Conservation (phyloP, 148 eudicot species). For the Linanthus parryae region DNA sequence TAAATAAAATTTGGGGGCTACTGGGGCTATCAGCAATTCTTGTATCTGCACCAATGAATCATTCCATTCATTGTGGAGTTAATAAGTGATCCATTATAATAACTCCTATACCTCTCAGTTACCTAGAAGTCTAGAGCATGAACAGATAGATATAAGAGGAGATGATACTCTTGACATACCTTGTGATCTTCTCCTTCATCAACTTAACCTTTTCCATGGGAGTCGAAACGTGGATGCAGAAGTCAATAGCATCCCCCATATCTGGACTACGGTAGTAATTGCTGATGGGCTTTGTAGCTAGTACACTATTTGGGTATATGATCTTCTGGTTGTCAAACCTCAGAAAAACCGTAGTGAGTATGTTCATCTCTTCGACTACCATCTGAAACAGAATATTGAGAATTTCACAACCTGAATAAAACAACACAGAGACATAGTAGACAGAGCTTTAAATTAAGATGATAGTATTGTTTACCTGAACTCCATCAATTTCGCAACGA, state of each 20-base stretch:
- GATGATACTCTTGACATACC: slow-evolving; percentile 21
- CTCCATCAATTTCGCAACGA: slow-evolving; percentile 73
- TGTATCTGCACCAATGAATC: no score
- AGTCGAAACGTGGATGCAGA: slow-evolving; percentile 52
- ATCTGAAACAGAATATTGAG: slow-evolving; percentile 31
- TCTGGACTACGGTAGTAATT: slow-evolving; percentile 85
- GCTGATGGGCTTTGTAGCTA: slow-evolving; percentile 42
- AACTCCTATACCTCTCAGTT: no score
- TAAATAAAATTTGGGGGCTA: no score
- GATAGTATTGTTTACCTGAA: slow-evolving; percentile 44
- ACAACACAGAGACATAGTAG: neutral
- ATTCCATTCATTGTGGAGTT: no score
- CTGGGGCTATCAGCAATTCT: no score
- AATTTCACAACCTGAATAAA: neutral
- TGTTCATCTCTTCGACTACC: slow-evolving; percentile 92
- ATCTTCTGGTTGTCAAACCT: slow-evolving; percentile 68
- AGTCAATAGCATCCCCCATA: slow-evolving; percentile 70
- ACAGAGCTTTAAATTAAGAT: neutral
- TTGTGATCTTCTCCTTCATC: slow-evolving; percentile 48
- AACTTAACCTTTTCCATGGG: slow-evolving; percentile 62
- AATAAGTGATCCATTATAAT: no score
- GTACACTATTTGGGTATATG: slow-evolving; percentile 54
- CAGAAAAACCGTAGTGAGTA: slow-evolving; percentile 57
- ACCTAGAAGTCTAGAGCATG: neutral
- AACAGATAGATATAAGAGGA: neutral